Base-by-base conservation (phyloP, 441 rosid genomes). In the Croton setiger region DNA sequence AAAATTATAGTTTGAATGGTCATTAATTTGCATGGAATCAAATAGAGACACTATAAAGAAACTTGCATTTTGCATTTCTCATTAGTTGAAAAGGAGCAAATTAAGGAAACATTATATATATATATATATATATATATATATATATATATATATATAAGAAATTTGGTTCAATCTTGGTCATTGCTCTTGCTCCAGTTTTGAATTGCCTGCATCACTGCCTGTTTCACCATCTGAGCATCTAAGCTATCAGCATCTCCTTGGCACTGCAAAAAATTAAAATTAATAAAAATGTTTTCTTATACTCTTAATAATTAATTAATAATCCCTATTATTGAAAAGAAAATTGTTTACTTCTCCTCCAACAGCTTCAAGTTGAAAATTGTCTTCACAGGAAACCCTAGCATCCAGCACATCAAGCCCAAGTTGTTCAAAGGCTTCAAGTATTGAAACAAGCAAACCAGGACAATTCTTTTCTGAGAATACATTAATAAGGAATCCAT, bases 351-450 rank as follows among this genome's bases (percentile, higher is more conserved):
- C 96, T 74, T 89, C 82, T 82, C 86, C 90, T 35, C 93, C 89
- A 57, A 85, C 83, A 23, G 93, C 97, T 78, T 88, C 82, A 33
- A 94, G 79, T 59, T 69, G 86, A 70, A 94, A 94, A 37, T 76
- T 75, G 45, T 91, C 93, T 2, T 84, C 73, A 76, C 92, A 94
- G 53, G 96, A 89, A 87, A 83, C 93, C 86, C 89, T 91, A 84
- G 98, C 97, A 76, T 94, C 96, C 58, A 79, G 83, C 64, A 94
- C 85, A 66, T 87, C 82, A 49, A 94, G 96, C 36, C 96, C 91
- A 75, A 94, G 76, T 63, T 87, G 83, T 44, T 92, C 94, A 74
- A 94, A 90, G 37, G 86, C 91, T 83, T 94, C 87, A 31, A 94
- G 77, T 49, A 94, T 78, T 47, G 88, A 80, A 67, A 91, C 98